Evolutionary conservation across 2,329 filamentous ascomycete genomes (phyloP).

Genomic region (Cryoendolithus antarcticus): DNA sequence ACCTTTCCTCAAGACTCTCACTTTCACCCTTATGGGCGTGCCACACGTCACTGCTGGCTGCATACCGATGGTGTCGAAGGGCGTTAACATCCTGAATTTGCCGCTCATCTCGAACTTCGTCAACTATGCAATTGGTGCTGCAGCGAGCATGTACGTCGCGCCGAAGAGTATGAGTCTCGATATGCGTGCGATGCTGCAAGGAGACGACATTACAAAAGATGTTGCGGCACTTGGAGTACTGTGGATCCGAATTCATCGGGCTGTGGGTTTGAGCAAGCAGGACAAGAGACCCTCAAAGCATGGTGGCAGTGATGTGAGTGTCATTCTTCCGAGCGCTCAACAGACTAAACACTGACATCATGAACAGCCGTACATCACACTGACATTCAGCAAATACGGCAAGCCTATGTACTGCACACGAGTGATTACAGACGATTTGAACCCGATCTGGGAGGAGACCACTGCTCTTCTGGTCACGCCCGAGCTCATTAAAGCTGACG

Average conservation of each 20-base stretch:
- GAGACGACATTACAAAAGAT: conserved; percentile 89
- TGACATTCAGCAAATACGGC: conserved; percentile 89
- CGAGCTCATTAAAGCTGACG: conserved; percentile 83
- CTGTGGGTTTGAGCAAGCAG: conserved; percentile 79
- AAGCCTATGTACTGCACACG: conserved; percentile 97
- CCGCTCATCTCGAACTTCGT: conserved; percentile 93
- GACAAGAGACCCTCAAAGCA: conserved; percentile 70
- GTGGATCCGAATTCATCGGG: conserved; percentile 84
- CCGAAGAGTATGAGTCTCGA: conserved; percentile 86
- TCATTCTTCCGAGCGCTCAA: too few relatives aligned
- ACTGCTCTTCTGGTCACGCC: conserved; percentile 75
- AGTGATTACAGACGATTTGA: conserved; percentile 87
- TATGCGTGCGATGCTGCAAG: conserved; percentile 77
- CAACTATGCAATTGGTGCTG: conserved; percentile 83
- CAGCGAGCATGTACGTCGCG: conserved; percentile 80
- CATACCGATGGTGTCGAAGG: conserved; percentile 80
- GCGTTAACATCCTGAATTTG: conserved; percentile 81
- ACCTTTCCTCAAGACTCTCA: conserved; percentile 82
- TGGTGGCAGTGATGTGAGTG: conserved; percentile 88
- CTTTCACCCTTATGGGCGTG: conserved; percentile 86
- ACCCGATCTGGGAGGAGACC: conserved; percentile 84
- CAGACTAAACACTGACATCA: too few relatives aligned
- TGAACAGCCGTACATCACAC: conserved; percentile 87
- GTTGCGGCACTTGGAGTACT: conserved; percentile 77
- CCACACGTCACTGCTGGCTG: conserved; percentile 84